Conservation (phyloP, 495 filamentous ascomycete genomes). For the Tricharina praecox region DNA sequence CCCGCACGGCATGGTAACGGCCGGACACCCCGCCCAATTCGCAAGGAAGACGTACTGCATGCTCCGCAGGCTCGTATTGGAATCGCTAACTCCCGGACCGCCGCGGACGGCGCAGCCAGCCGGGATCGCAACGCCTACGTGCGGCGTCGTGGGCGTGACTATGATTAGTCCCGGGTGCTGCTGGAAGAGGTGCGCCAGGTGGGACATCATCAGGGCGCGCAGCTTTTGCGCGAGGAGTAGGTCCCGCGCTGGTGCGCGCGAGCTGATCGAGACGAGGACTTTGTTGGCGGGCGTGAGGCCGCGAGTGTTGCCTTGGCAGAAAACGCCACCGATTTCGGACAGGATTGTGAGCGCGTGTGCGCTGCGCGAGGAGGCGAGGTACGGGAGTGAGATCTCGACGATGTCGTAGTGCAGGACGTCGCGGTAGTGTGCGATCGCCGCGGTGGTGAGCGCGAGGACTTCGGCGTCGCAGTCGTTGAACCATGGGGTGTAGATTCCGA, state of each 20-base stretch:
- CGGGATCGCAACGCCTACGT: constrained; percentile 54
- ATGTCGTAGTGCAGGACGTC: constrained; percentile 45
- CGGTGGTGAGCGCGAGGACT: constrained; percentile 40
- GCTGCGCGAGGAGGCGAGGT: constrained; percentile 53
- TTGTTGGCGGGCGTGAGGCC: constrained; percentile 54
- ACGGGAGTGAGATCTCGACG: constrained; percentile 59
- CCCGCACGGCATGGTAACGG: constrained; percentile 61
- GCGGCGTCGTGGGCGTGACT: constrained; percentile 61
- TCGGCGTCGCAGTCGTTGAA: constrained; percentile 46
- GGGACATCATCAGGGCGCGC: constrained; percentile 62
- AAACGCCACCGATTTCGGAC: constrained; percentile 37
- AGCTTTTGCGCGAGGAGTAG: constrained; percentile 60
- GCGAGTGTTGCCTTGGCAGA: constrained; percentile 26
- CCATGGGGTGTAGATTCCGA: constrained; percentile 68
- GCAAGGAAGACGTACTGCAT: constrained; percentile 86
- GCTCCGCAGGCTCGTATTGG: constrained; percentile 49
- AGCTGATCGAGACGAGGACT: constrained; percentile 47
- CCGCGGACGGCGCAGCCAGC: constrained; percentile 34
- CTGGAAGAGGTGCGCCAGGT: constrained; percentile 56
- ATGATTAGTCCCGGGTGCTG: constrained; percentile 61
- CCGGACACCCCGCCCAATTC: constrained; percentile 66
- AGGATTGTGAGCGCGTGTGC: constrained; percentile 75
- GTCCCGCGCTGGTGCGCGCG: constrained; percentile 47
- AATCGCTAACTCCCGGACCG: constrained; percentile 53
- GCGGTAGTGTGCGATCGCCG: constrained; percentile 44